phyloP scores from a whole-genome alignment of 176 grass and related monocot genomes.

The Paspalum notatum region DNA sequence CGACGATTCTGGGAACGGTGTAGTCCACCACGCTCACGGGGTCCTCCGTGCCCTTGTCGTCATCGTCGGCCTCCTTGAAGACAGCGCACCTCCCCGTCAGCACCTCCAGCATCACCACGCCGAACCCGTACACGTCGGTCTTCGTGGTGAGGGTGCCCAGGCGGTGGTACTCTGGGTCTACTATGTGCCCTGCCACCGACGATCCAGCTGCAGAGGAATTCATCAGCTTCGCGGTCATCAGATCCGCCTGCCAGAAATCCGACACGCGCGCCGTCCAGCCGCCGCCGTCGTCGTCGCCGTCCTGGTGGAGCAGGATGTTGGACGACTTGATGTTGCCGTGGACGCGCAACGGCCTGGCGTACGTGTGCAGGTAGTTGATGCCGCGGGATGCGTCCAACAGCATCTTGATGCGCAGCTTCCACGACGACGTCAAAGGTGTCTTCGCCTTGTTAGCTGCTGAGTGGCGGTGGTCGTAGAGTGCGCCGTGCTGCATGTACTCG shows the following conservation, averaged over 20 bases:
- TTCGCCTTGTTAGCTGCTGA: not conserved
- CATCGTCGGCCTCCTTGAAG: too few relatives aligned
- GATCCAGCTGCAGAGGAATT: too few relatives aligned
- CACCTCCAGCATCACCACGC: conserved; percentile 96
- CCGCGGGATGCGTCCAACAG: conserved; percentile 79
- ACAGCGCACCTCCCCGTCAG: conserved; percentile 83
- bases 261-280: conserved; percentile 72
- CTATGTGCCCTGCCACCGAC: too few relatives aligned
- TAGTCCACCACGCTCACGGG: too few relatives aligned
- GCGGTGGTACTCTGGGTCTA: too few relatives aligned
- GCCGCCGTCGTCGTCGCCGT: conserved; percentile 47
- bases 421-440: conserved; percentile 57
- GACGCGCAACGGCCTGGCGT: conserved; percentile 73
- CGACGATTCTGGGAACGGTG: too few relatives aligned
- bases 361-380: conserved; percentile 90
- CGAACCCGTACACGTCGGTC: conserved; percentile 97
- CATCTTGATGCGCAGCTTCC: conserved; percentile 78
- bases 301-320: conserved; percentile 66
- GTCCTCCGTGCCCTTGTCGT: too few relatives aligned
- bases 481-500: conserved; percentile 80
- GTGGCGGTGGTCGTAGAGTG: conserved; percentile 79
- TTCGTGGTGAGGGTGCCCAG: too few relatives aligned
- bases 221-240: too few relatives aligned
- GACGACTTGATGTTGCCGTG: conserved; percentile 91
- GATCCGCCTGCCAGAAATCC: conserved; percentile 57